These are phyloP conservation scores for Rhizopogon parksii DNA, from an alignment of 1,284 basidiomycete genomes.

Conservation along the genomic window DNA sequence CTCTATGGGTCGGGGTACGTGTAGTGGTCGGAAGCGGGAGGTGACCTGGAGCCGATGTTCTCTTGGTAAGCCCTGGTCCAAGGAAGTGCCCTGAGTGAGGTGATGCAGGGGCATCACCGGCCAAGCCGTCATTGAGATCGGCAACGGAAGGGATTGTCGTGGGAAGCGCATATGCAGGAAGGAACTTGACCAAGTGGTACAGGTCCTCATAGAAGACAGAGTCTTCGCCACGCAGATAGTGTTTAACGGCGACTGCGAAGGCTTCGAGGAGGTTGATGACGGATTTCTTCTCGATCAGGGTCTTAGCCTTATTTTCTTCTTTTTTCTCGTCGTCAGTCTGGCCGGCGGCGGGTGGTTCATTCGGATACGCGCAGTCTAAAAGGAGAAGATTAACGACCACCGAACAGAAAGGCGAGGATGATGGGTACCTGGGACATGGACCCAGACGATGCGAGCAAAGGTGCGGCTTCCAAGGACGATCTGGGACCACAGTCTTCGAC, in stretches of 20 bases:
- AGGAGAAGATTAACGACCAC: constrained; percentile 23
- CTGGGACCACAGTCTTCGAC: constrained; percentile 54
- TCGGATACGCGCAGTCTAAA: constrained; percentile 25
- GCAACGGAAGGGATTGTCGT: constrained; percentile 42
- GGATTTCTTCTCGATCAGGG: constrained; percentile 55
- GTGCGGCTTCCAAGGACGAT: constrained; percentile 45
- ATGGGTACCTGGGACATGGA: constrained; percentile 42
- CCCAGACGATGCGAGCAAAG: constrained; percentile 52
- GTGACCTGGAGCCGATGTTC: constrained; percentile 1
- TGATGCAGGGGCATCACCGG: constrained; percentile 4
- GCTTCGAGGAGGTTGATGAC: constrained; percentile 54
- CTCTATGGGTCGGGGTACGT: constrained; percentile 5
- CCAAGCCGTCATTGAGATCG: constrained; percentile 26
- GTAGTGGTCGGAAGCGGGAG: constrained; percentile 12
- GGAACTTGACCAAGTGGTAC: constrained; percentile 47
- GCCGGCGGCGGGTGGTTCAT: not conserved
- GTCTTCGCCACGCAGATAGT: constrained; percentile 50
- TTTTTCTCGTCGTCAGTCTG: constrained; percentile 18
- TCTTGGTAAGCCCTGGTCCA: constrained; percentile 1
- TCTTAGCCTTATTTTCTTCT: constrained; percentile 44
- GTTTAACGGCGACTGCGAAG: constrained; percentile 54
- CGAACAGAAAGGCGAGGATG: constrained; percentile 29
- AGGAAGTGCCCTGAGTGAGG: constrained; percentile 8
- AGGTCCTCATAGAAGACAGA: constrained; percentile 41
- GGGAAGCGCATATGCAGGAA: constrained; percentile 59